Evolutionary conservation across 106 monocot species (phyloP), one percentile per base, ranked within the genome.

Genomic region (Dioscorea zingiberensis): DNA sequence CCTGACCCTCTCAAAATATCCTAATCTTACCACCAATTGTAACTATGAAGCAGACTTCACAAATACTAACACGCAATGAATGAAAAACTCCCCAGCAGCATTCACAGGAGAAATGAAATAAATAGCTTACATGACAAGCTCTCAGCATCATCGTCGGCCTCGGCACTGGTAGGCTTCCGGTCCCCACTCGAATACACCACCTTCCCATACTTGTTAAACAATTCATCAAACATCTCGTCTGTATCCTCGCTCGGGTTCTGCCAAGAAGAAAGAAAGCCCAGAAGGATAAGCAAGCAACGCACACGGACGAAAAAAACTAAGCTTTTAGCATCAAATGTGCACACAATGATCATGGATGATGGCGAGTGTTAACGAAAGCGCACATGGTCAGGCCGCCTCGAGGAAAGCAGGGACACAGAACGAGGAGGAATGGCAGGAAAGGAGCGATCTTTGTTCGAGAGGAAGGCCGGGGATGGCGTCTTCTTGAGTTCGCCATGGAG

Each of bases 201-300:
- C 84, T 97, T 85, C 48, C 97, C 97, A 64, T 97, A 85, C 66
- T 85, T 88, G 3, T 86, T 77, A 25, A 97, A 70, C 79, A 92
- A 77, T 48, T 91, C 92, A n/a, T 87, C 80, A 19, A 87, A 75
- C 84, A 75, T 62, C 49, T 85, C 83, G 47, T 94, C 91, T 38
- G 74, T 73, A 21, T 88, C 80, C n/a, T 62, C 74, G 13, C 23
- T 65, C 26, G 44, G 38, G 16, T 66, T 22, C 69, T 78, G 57
- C 48, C 55, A 53, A 66, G 27, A 48, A 17, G 27, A 69, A 18
- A 38, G 61, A 17, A 51, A 15, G 53, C 38, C 11, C 22, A 48
- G 3, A 18, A n/a, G 19, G 7, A 47, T 16, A 55, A 32, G 27
- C 10, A 30, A 54, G 1, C 28, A 19, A 38, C 11, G 18, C 13